Evolutionary conservation across 2,329 filamentous ascomycete species (phyloP).

Genomic region (Ophiostoma ulmi): DNA sequence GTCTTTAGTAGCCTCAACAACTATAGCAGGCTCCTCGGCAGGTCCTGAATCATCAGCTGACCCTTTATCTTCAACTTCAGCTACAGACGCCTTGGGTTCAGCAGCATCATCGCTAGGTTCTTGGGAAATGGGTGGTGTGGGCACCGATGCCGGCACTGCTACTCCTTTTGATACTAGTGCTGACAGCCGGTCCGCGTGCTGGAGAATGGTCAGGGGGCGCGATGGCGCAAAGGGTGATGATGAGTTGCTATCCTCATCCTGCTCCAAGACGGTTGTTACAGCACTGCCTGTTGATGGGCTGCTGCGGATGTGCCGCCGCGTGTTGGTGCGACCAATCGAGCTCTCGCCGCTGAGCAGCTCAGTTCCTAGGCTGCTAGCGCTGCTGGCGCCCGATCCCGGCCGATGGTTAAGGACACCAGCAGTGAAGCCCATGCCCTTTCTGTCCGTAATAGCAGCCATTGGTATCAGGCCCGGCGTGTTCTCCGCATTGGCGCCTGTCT

Average conservation of each 20-base stretch:
- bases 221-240: background rate
- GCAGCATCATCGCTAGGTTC: background rate
- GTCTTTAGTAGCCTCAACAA: background rate
- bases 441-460: constrained; percentile 22
- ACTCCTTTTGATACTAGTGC: background rate
- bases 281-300: constrained; percentile 73
- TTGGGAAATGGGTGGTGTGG: background rate
- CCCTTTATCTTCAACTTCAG: background rate
- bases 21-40: background rate
- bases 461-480: constrained; percentile 24
- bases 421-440: constrained; percentile 18
- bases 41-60: background rate
- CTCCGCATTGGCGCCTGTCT: background rate
- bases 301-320: constrained; percentile 73
- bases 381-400: background rate
- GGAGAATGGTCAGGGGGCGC: constrained; percentile 1
- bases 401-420: background rate
- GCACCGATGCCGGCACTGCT: background rate
- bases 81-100: background rate
- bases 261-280: constrained; percentile 76
- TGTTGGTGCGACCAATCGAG: constrained; percentile 60
- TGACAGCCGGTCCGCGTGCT: constrained; percentile 7
- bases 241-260: constrained; percentile 59
- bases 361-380: constrained; percentile 24
- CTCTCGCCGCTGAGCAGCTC: constrained; percentile 39